phyloP scores from a whole-genome alignment of 202 grass and related monocot genomes.

The Schoenoplectus tabernaemontani region DNA sequence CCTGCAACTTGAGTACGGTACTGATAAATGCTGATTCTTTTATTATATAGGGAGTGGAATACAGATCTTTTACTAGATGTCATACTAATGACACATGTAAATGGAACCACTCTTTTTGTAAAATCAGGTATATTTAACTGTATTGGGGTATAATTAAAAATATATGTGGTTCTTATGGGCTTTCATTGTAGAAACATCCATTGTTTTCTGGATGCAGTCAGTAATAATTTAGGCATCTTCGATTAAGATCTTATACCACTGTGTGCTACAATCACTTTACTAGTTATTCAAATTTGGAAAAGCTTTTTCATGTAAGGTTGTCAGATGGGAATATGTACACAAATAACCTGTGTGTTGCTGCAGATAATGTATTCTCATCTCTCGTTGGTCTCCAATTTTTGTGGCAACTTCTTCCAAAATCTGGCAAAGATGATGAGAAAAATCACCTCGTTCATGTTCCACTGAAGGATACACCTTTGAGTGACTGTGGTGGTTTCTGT shows the following conservation, averaged over 20 bases:
- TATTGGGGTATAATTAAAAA: not conserved
- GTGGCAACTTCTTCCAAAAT: conserved; percentile 69
- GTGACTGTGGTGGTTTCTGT: conserved; percentile 84
- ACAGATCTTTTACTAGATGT: not conserved
- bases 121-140: not conserved
- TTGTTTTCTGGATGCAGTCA: not conserved
- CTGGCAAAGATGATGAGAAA: conserved; percentile 34
- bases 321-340: not conserved
- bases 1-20: not conserved
- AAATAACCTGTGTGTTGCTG: conserved; percentile 25
- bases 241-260: not conserved
- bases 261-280: not conserved
- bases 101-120: not conserved
- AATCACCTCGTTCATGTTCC: conserved; percentile 87
- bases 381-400: conserved; percentile 81
- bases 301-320: too few species aligned
- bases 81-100: not conserved
- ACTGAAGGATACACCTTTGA: conserved; percentile 86
- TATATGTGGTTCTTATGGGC: not conserved
- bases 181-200: not conserved
- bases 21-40: not conserved
- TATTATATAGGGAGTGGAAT: not conserved
- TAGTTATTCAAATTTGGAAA: not conserved
- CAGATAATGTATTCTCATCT: conserved; percentile 90
- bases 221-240: not conserved